Evolutionary conservation across 2,329 filamentous ascomycete species (phyloP), one percentile per base, ranked within the genome.

Genomic region (Colletotrichum siamense): DNA sequence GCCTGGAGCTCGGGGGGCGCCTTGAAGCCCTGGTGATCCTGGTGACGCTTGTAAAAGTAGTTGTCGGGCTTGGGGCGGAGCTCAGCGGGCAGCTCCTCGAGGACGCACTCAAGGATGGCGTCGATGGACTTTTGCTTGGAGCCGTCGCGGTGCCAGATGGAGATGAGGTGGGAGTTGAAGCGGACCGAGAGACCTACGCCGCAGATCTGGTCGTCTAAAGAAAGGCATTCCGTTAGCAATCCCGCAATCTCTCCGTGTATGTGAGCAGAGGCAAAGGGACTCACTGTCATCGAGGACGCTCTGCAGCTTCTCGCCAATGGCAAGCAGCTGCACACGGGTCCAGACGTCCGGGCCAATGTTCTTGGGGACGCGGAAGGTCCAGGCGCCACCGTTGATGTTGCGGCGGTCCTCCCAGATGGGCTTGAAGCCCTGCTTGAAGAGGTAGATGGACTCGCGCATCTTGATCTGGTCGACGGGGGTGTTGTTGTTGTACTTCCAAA

Each of bases 281-380:
- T 82, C 84, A 95, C 94, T 91, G 75, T 91, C 89, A 69, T 94
- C 94, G 13, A 98, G 88, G 18, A 91, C 94, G 78, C 91, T 89
- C 86, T 97, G 94, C 78, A 98, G 87, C 82, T 94, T 91, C 88
- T 98, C 95, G 39, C 95, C 95, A 77, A 97, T 95, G 39, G 95
- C 95, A 84, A 97, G 89, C 82, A 96, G 87, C 86, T 96, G 92
- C 77, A 98, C 90, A 82, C 93, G 92, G 80, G 93, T 96, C 95
- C 94, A 98, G 82, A 95, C 94, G 80, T 94, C 94, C 4, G 92
- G 91, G 8, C 92, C 92, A 49, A 91, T 90, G 77, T 89, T 89
- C 88, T 98, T 98, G 78, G 94, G 93, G 61, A 98, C 94, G 67
- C 96, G 93, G 86, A 99, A 98, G 26, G 95, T 98, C 95, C 95